A percentile compares a stretch with the other conserved stretches of the same genome.
These are phyloP conservation scores for Verticillium albo-atrum DNA, from an alignment of 2,329 filamentous ascomycete genomes.

Conservation along the genomic window DNA sequence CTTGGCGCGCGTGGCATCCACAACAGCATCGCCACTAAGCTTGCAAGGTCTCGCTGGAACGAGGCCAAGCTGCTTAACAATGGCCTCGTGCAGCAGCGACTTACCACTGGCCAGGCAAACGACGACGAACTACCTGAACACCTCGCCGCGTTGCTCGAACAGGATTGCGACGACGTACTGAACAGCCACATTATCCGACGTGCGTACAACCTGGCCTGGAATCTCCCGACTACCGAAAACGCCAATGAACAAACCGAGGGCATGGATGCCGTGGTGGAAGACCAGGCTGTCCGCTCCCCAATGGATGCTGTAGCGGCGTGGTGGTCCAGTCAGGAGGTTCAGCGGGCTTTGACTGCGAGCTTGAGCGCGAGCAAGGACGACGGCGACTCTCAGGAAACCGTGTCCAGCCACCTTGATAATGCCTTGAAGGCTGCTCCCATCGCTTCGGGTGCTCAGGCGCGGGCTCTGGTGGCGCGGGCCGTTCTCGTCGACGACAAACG, in stretches of 20 bases:
- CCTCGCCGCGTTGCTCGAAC: slow-evolving; percentile 68
- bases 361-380: slow-evolving; percentile 51
- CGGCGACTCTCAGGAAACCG: slow-evolving; percentile 30
- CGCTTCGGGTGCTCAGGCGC: slow-evolving; percentile 65
- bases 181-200: slow-evolving; percentile 74
- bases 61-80: slow-evolving; percentile 60
- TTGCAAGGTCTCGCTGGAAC: slow-evolving; percentile 77
- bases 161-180: slow-evolving; percentile 79
- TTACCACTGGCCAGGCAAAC: slow-evolving; percentile 36
- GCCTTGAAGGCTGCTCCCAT: slow-evolving; percentile 73
- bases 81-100: slow-evolving; percentile 38
- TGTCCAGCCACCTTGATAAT: slow-evolving; percentile 53
- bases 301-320: slow-evolving; percentile 88
- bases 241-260: slow-evolving; percentile 60
- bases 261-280: slow-evolving; percentile 80
- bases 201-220: slow-evolving; percentile 87
- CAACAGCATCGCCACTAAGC: slow-evolving; percentile 65
- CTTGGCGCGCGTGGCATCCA: slow-evolving; percentile 61
- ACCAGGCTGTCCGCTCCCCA: slow-evolving; percentile 78
- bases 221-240: slow-evolving; percentile 67
- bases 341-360: slow-evolving; percentile 61
- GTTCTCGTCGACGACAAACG: slow-evolving; percentile 51
- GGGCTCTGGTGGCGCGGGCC: slow-evolving; percentile 55
- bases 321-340: slow-evolving; percentile 73
- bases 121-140: slow-evolving; percentile 72